Evolutionary conservation across 169 alveolate genomes (phyloP).

Genomic region (Theileria parva): DNA sequence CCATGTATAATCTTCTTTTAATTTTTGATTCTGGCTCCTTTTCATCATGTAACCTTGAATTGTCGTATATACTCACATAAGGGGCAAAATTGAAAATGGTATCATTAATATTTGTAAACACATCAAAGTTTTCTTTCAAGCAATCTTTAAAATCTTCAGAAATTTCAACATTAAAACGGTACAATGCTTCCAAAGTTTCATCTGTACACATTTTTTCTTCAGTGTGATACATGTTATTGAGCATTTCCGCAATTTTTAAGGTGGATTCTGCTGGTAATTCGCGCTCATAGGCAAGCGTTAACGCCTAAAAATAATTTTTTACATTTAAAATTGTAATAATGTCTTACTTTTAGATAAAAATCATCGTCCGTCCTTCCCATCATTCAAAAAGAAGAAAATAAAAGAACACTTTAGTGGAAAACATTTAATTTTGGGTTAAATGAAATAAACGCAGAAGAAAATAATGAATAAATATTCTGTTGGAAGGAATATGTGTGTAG

Average conservation of each 20-base stretch:
- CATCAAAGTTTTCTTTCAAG: constrained; percentile 17
- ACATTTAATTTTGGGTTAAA: too few species aligned
- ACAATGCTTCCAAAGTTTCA: not conserved
- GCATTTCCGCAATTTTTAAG: constrained; percentile 22
- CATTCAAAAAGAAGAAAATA: not conserved
- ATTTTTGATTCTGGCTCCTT: not conserved
- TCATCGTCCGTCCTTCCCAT: not conserved
- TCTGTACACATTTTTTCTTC: not conserved
- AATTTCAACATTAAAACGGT: constrained; percentile 7
- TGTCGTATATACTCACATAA: constrained; percentile 51
- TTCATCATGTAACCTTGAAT: constrained; percentile 5
- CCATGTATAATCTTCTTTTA: constrained; percentile 22
- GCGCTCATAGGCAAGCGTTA: not conserved
- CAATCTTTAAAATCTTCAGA: constrained; percentile 9
- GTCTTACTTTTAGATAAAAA: not conserved
- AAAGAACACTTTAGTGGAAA: too few species aligned
- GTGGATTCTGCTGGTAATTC: constrained; percentile 26
- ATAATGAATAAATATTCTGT: too few species aligned
- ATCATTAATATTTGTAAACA: not conserved
- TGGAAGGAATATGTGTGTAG: too few species aligned
- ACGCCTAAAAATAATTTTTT: not conserved
- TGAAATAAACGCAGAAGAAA: too few species aligned
- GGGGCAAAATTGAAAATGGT: not conserved
- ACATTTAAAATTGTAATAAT: not conserved
- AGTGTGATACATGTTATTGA: not conserved